Evolutionary conservation across 805 yeast species (phyloP).

Genomic region (Saturnispora mendoncae): DNA sequence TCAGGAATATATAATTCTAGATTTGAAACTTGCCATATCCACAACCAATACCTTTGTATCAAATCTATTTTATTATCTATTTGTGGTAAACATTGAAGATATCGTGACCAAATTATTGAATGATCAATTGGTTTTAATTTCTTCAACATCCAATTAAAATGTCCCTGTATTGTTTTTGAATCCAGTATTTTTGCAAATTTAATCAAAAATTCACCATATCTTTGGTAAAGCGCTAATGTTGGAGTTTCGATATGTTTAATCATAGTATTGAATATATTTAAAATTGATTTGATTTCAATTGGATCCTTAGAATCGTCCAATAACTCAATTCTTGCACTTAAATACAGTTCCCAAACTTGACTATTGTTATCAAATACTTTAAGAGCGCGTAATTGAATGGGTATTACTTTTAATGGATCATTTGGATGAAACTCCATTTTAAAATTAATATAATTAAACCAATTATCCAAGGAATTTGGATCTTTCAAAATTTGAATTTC

Average conservation of each 20-base stretch:
- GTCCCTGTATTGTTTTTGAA: neutral
- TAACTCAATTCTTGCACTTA: neutral
- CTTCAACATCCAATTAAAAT: neutral
- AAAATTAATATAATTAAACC: slow-evolving; percentile 38
- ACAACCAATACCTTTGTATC: slow-evolving; percentile 4
- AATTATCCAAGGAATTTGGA: slow-evolving; percentile 29
- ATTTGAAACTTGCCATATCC: slow-evolving; percentile 1
- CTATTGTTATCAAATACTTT: neutral
- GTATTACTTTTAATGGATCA: slow-evolving; percentile 13
- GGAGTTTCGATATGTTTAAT: too few species aligned
- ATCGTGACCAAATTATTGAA: slow-evolving; percentile 8
- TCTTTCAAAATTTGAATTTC: slow-evolving; percentile 18
- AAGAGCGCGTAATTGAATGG: neutral
- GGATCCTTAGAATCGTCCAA: neutral
- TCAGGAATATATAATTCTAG: neutral
- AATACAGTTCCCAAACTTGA: slow-evolving; percentile 2
- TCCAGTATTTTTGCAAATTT: neutral
- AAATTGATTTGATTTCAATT: neutral
- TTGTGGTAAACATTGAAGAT: neutral
- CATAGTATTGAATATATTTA: neutral
- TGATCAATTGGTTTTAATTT: neutral
- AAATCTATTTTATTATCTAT: neutral
- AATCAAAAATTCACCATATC: too few species aligned
- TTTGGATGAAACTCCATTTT: slow-evolving; percentile 23
- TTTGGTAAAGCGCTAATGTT: too few species aligned